phyloP scores from a whole-genome alignment of 2,329 filamentous ascomycete genomes.

The Plectosphaerella sp. region DNA sequence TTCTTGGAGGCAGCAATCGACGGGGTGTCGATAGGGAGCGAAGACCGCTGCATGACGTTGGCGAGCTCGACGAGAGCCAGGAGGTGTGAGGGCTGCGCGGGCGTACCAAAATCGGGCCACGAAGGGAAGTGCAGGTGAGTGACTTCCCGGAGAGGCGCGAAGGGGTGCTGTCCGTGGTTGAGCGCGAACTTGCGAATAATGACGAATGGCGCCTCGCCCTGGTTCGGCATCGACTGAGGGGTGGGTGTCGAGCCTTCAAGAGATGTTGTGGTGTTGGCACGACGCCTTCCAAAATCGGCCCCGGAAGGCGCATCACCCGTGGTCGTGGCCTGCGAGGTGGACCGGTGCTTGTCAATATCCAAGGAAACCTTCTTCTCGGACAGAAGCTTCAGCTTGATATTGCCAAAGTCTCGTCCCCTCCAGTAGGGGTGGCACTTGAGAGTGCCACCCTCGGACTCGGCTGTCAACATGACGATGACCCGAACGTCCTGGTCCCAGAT shows the following conservation, averaged over 20 bases:
- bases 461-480: constrained; percentile 94
- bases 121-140: constrained; percentile 91
- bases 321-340: constrained; percentile 13
- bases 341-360: constrained; percentile 55
- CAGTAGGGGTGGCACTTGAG: constrained; percentile 95
- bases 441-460: constrained; percentile 88
- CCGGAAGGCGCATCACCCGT: constrained; percentile 8
- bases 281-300: constrained; percentile 16
- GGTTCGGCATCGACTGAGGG: constrained; percentile 15
- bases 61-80: constrained; percentile 86
- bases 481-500: constrained; percentile 96
- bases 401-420: constrained; percentile 73
- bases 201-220: constrained; percentile 65
- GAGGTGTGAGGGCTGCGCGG: constrained; percentile 82
- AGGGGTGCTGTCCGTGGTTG: constrained; percentile 71
- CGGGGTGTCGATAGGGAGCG: constrained; percentile 40
- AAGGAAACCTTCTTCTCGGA: constrained; percentile 81
- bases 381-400: constrained; percentile 68
- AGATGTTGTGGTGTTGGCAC: constrained; percentile 24
- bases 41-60: constrained; percentile 65
- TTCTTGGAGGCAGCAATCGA: constrained; percentile 23
- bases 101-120: constrained; percentile 97
- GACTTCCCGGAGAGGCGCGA: constrained; percentile 82
- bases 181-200: constrained; percentile 84
- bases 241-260: constrained; percentile 18